Conservation (phyloP, 2,329 filamentous ascomycete species). For the Fusarium multiceps region DNA sequence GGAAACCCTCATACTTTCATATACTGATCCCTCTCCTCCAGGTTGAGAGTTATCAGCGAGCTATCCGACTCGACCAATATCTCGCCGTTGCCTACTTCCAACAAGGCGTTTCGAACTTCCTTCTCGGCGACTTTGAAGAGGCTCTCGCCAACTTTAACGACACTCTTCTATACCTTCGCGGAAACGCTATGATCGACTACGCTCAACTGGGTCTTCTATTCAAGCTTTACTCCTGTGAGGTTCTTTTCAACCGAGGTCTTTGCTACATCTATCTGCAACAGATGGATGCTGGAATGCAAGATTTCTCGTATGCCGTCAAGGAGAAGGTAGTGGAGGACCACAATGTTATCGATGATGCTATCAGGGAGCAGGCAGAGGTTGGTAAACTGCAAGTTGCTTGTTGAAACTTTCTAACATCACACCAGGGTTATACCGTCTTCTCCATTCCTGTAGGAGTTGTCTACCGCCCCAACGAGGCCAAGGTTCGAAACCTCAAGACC, state of each 20-base stretch:
- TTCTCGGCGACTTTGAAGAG: slow-evolving; percentile 96
- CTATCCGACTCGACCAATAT: slow-evolving; percentile 91
- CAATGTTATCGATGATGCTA: slow-evolving; percentile 97
- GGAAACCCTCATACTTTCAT: neutral
- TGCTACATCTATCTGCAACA: slow-evolving; percentile 98
- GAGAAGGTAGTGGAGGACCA: slow-evolving; percentile 97
- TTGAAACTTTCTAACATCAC: slow-evolving; percentile 42
- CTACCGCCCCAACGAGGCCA: slow-evolving; percentile 95
- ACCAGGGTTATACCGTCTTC: slow-evolving; percentile 95
- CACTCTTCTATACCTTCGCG: slow-evolving; percentile 90
- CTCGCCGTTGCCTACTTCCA: slow-evolving; percentile 98
- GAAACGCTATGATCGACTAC: slow-evolving; percentile 98
- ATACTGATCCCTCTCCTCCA: slow-evolving; percentile 52
- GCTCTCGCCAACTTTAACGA: slow-evolving; percentile 99
- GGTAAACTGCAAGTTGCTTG: slow-evolving; percentile 30
- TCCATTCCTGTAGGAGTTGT: slow-evolving; percentile 96
- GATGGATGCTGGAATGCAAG: slow-evolving; percentile 88
- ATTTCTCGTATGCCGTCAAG: slow-evolving; percentile 89
- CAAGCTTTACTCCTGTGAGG: slow-evolving; percentile 96
- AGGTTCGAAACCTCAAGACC: slow-evolving; percentile 97
- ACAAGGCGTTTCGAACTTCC: slow-evolving; percentile 96
- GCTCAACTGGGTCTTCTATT: slow-evolving; percentile 95
- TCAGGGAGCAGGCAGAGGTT: slow-evolving; percentile 91
- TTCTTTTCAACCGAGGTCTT: slow-evolving; percentile 94
- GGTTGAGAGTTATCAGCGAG: slow-evolving; percentile 95